Percentiles rank a stretch among this genome's conserved stretches.
Conservation (phyloP, 2,329 filamentous ascomycete genomes). For the Fusarium devonianum region DNA sequence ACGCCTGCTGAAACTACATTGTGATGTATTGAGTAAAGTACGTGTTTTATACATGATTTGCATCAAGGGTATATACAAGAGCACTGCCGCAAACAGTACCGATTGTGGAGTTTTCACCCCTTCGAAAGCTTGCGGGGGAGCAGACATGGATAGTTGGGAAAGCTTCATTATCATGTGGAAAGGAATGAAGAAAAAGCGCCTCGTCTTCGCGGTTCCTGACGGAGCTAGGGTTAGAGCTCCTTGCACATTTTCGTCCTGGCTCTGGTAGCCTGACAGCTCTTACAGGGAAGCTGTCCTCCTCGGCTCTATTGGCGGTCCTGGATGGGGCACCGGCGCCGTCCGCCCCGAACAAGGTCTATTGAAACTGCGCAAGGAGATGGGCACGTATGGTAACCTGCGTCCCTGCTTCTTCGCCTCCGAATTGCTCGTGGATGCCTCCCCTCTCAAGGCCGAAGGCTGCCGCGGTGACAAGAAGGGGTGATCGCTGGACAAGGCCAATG, state of each 20-base stretch:
- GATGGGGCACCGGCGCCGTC: constrained; percentile 89
- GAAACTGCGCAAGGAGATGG: constrained; percentile 86
- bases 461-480: constrained; percentile 74
- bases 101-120: no score
- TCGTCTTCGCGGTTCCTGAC: no score
- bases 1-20: no score
- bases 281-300: constrained; percentile 87
- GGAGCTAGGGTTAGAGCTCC: no score
- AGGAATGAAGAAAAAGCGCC: no score
- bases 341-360: constrained; percentile 92
- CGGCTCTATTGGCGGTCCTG: constrained; percentile 87
- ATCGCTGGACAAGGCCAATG: constrained; percentile 96
- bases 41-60: not conserved
- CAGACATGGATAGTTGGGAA: no score
- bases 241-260: no score
- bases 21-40: not conserved
- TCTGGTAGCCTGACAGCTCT: no score
- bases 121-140: no score
- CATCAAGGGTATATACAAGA: no score
- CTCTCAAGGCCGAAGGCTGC: constrained; percentile 83
- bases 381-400: constrained; percentile 89
- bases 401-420: constrained; percentile 93
- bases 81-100: no score
- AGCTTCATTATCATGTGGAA: no score
- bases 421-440: constrained; percentile 79